Base-by-base conservation (phyloP, 768 basidiomycete genomes). In the Auricularia heimuer region DNA sequence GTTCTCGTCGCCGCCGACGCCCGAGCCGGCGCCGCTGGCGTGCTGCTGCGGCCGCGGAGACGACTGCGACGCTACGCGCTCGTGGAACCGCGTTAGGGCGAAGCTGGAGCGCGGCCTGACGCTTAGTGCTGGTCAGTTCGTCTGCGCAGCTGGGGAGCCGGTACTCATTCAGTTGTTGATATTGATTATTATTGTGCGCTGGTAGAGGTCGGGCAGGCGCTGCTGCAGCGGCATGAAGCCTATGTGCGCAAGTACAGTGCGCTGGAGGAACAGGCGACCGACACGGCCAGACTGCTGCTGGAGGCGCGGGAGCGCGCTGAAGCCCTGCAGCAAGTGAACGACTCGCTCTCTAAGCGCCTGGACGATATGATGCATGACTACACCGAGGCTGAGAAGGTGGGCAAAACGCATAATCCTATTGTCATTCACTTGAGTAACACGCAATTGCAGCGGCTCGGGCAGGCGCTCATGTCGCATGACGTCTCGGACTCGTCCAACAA, bases 161-260 rank as follows among this genome's bases (percentile, higher is more conserved):
- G 29, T 29, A 29, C 29, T 29, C 29, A 29, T 29, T 29, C 29
- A 29, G 29, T 29, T 29, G 29, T 29, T 29, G 29, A 29, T 29
- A 29, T 29, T 29, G 2, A 29, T 29, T 3, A 29, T 29, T 29
- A 29, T 29, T 29, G 29, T 29, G 29, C 29, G 2, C 29, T 29
- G 29, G 29, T 63, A 93, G 93, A 95, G 80, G 88, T 96, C 35
- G 94, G 94, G 12, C 91, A 94, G 74, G 94, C 94, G 3, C 76
- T 97, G 60, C 75, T 97, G 61, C 86, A 90, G 71, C 80, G 88
- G 66, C 92, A 95, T 72, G 94, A 95, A 76, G 90, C 89, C 3
- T 92, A 91, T 74, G 85, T 92, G 35, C 84, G 87, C 61, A 81
- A 82, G 70, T 83, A 86, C 64, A 85, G 90, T 82, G 86, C 63